A percentile compares a stretch with the other conserved stretches of the same genome.
These are phyloP conservation scores for Cymbopogon citratus DNA, from an alignment of 176 grass and related monocot species.

Conservation along the genomic window DNA sequence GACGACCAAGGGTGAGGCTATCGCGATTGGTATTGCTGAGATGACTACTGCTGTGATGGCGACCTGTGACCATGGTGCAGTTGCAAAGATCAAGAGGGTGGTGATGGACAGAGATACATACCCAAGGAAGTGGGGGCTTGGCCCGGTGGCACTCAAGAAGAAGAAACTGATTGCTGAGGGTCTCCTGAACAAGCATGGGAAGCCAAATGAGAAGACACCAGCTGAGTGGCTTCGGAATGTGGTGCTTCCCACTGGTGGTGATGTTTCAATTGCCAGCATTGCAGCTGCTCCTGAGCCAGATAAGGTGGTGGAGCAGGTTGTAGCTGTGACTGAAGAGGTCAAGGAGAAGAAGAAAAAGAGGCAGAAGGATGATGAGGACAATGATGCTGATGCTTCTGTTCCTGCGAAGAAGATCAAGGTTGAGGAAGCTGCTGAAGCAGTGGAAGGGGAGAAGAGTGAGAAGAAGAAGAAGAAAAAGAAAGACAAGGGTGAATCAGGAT, in stretches of 20 bases:
- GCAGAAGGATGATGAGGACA: conserved; percentile 33
- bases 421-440: conserved; percentile 39
- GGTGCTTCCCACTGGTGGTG: conserved; percentile 69
- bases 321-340: conserved; percentile 9
- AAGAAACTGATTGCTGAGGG: conserved; percentile 76
- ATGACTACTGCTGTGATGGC: conserved; percentile 96
- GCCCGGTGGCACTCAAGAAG: conserved; percentile 70
- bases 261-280: conserved; percentile 62
- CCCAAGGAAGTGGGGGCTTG: conserved; percentile 91
- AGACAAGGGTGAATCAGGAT: conserved; percentile 40
- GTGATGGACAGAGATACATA: conserved; percentile 98
- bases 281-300: conserved; percentile 63
- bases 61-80: conserved; percentile 76
- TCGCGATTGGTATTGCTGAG: conserved; percentile 87
- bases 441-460: conserved; percentile 60
- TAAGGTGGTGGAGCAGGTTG: conserved; percentile 33
- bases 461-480: conserved; percentile 88
- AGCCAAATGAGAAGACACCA: conserved; percentile 83
- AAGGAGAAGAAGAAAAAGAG: conserved; percentile 79
- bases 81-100: conserved; percentile 83
- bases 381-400: conserved; percentile 9
- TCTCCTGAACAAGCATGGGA: conserved; percentile 82
- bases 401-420: conserved; percentile 73
- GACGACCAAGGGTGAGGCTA: conserved; percentile 87
- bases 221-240: conserved; percentile 74